These are phyloP conservation scores for Pseudozyma thailandica DNA, from an alignment of 1,284 basidiomycete species.

Conservation along the genomic window DNA sequence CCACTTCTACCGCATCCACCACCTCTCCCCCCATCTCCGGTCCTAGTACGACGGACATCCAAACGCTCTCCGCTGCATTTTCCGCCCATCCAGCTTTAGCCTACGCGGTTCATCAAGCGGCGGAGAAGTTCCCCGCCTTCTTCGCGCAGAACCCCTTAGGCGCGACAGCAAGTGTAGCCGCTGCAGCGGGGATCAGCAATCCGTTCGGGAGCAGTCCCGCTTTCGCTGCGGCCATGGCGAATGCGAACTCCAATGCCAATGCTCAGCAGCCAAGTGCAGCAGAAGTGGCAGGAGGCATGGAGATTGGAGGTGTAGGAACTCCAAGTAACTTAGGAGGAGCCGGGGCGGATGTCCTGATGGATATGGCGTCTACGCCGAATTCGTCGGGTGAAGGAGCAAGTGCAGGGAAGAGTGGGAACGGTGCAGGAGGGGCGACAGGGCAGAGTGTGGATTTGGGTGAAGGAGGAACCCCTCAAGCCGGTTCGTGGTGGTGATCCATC, in stretches of 20 bases:
- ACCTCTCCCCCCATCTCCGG: conserved; percentile 23
- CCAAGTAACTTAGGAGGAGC: conserved; percentile 15
- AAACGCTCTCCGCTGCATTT: conserved; percentile 34
- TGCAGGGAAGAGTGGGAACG: not conserved
- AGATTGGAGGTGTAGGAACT: conserved; percentile 22
- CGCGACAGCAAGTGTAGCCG: conserved; percentile 36
- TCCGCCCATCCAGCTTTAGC: conserved; percentile 44
- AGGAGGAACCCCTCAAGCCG: conserved; percentile 35
- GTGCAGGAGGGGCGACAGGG: not conserved
- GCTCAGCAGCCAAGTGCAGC: not conserved
- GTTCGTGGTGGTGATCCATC: conserved; percentile 34
- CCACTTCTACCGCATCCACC: conserved; percentile 17
- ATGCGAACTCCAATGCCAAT: not conserved
- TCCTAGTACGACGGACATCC: conserved; percentile 19
- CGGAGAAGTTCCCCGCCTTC: conserved; percentile 46
- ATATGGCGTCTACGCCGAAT: conserved; percentile 7
- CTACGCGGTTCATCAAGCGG: conserved; percentile 45
- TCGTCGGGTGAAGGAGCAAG: not conserved
- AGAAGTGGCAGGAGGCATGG: not conserved
- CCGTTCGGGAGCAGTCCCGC: conserved; percentile 22
- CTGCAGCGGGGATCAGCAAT: conserved; percentile 34
- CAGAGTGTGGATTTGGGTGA: conserved; percentile 19
- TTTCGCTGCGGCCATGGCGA: not conserved
- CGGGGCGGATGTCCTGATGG: conserved; percentile 18
- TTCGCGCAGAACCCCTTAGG: conserved; percentile 48